phyloP scores from a whole-genome alignment of 2,329 filamentous ascomycete species.

The Furcasterigmium furcatum region DNA sequence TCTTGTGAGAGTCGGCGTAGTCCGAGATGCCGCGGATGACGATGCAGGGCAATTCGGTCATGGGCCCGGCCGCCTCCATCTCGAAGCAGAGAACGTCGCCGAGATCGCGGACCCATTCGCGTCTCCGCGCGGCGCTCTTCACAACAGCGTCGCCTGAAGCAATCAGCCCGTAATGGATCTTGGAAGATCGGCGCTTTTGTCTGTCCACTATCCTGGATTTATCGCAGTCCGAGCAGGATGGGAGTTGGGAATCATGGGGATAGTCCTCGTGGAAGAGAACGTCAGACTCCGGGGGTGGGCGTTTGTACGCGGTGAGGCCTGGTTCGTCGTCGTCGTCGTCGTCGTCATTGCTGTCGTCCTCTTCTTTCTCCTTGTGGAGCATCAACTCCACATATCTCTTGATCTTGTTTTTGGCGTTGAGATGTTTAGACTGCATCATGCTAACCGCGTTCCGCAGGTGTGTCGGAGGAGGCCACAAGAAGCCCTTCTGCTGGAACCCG shows the following conservation, averaged over 20 bases:
- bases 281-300: no score
- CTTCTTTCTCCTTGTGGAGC: no score
- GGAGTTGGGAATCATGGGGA: not conserved
- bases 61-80: slow-evolving; percentile 17
- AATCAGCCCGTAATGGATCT: slow-evolving; percentile 17
- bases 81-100: slow-evolving; percentile 14
- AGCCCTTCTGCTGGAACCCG: slow-evolving; percentile 2
- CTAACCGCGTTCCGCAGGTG: slow-evolving; percentile 5
- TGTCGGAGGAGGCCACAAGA: not conserved
- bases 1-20: slow-evolving; percentile 24
- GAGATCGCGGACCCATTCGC: not conserved
- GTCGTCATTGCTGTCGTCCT: no score
- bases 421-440: slow-evolving; percentile 4
- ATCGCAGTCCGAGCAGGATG: no score
- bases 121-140: slow-evolving; percentile 10
- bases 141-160: slow-evolving; percentile 18
- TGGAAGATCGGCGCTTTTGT: no score
- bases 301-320: no score
- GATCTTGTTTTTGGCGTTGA: no score
- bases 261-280: no score
- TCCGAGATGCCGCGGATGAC: slow-evolving; percentile 24
- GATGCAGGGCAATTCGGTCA: slow-evolving; percentile 14
- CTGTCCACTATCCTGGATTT: no score
- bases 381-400: no score
- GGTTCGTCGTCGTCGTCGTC: no score